Conservation (phyloP, 225 moss, liverwort and hornwort genomes). For the Antitrichia curtipendula region DNA sequence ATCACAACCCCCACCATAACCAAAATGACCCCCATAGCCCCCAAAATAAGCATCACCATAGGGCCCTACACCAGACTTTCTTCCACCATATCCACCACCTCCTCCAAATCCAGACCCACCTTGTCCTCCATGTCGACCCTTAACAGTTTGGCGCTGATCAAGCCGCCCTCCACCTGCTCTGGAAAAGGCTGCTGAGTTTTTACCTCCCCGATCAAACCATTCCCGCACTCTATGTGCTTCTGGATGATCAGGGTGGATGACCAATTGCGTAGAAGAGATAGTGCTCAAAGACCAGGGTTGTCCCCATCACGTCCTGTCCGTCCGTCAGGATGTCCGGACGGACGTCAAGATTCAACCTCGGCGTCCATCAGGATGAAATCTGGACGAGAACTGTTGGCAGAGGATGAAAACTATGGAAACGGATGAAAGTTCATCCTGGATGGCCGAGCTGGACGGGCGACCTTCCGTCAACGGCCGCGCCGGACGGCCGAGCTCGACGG, state of each 20-base stretch:
- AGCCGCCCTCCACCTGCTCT: conserved; percentile 62
- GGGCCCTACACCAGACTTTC: conserved; percentile 26
- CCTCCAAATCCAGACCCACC: conserved; percentile 47
- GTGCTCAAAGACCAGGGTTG: conserved; percentile 66
- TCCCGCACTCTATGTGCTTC: conserved; percentile 52
- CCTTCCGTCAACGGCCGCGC: no score
- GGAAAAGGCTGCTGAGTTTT: conserved; percentile 40
- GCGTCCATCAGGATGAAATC: no score
- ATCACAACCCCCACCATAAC: conserved; percentile 34
- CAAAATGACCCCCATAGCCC: conserved; percentile 42
- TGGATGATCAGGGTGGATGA: conserved; percentile 64
- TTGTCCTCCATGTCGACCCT: conserved; percentile 64
- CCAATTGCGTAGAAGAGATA: conserved; percentile 58
- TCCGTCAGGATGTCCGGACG: no score
- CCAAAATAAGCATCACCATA: no score
- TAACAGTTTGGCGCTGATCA: conserved; percentile 64
- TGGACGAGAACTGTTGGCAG: no score
- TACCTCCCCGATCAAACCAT: conserved; percentile 83
- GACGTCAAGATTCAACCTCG: no score
- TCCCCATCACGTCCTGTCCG: no score
- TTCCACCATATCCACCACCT: conserved; percentile 47
- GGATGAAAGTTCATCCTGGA: no score
- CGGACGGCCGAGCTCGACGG: no score
- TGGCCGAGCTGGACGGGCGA: no score
- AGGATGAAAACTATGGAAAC: no score